Percentiles rank a stretch among this genome's conserved stretches.
These are phyloP conservation scores for Boletus sp. DNA, from an alignment of 768 basidiomycete genomes.

Conservation along the genomic window DNA sequence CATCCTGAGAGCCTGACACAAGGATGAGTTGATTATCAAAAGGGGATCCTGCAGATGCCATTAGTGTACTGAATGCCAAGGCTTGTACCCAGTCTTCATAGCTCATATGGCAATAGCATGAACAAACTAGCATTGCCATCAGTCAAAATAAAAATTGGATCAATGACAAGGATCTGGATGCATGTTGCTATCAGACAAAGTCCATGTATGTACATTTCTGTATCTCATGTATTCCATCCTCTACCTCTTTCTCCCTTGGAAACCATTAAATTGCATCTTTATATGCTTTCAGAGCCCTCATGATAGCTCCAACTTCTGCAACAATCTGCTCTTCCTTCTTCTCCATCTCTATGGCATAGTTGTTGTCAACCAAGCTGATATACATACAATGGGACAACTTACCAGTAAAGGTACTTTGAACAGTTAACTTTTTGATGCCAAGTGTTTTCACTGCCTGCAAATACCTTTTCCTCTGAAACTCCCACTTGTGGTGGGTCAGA, in stretches of 20 bases:
- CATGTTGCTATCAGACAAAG: too few species aligned
- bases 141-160: too few species aligned
- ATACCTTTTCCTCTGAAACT: slow-evolving; percentile 5
- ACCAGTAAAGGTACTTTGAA: background rate
- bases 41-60: too few species aligned
- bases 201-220: too few species aligned
- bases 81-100: too few species aligned
- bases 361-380: background rate
- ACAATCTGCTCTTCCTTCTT: background rate
- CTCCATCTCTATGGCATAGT: background rate
- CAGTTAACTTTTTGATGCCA: background rate
- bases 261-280: slow-evolving; percentile 6
- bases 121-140: too few species aligned
- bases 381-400: background rate
- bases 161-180: too few species aligned
- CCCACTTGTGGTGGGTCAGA: slow-evolving; percentile 4
- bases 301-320: background rate
- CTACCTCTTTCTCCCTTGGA: slow-evolving; percentile 1
- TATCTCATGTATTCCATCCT: slow-evolving; percentile 6
- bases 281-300: slow-evolving; percentile 1
- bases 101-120: too few species aligned
- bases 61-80: too few species aligned
- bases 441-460: background rate
- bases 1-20: too few species aligned
- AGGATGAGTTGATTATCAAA: too few species aligned